Evolutionary conservation across 305 asterid genomes (phyloP).

Genomic region (Fraxinus albicans): DNA sequence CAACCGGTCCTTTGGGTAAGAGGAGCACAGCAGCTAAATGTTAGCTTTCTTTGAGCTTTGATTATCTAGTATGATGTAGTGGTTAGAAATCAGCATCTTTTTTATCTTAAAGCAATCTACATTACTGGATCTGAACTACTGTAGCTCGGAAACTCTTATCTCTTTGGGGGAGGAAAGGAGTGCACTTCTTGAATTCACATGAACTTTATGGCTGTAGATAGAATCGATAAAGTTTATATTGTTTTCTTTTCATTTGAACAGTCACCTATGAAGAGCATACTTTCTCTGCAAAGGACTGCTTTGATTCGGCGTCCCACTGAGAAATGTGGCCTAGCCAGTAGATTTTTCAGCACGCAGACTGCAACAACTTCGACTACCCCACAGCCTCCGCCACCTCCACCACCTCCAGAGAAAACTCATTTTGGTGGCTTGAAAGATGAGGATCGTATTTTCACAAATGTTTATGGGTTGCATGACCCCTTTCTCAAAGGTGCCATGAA

Average conservation of each 20-base stretch:
- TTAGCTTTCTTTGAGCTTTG: background rate
- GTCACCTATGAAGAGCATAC: conserved; percentile 75
- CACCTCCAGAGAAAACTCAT: conserved; percentile 94
- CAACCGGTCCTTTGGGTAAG: background rate
- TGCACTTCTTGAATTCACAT: background rate
- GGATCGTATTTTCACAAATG: conserved; percentile 91
- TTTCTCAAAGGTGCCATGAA: conserved; percentile 96
- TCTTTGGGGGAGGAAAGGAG: background rate
- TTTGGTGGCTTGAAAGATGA: conserved; percentile 96
- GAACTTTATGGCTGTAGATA: background rate
- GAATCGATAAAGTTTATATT: background rate
- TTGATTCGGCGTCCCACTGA: conserved; percentile 44
- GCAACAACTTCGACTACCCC: conserved; percentile 69
- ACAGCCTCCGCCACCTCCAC: conserved; percentile 86
- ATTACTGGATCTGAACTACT: background rate
- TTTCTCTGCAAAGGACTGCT: conserved; percentile 56
- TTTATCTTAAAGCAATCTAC: background rate
- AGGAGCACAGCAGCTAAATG: background rate
- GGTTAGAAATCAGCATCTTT: background rate
- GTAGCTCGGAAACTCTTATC: background rate
- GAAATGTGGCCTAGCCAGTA: conserved; percentile 44
- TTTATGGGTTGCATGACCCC: conserved; percentile 88
- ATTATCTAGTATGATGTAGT: background rate
- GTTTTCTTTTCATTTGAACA: conserved; percentile 27
- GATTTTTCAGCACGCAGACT: conserved; percentile 76